These are phyloP conservation scores for Senna tora DNA, from an alignment of 306 rosid species.

Conservation along the genomic window DNA sequence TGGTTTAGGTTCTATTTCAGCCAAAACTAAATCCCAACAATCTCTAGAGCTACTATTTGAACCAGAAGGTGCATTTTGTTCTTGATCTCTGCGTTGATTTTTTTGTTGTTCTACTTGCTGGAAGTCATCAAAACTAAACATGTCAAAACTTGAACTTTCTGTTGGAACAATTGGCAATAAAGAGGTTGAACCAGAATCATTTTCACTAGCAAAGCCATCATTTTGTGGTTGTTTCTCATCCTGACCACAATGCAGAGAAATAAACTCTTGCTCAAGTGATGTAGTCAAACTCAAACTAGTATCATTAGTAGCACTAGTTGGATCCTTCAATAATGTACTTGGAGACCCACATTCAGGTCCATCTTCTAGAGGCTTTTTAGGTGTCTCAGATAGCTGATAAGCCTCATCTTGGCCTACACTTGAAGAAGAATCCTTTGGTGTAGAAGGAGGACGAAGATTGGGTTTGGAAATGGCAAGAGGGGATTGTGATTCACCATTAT, in stretches of 20 bases:
- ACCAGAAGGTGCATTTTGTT: constrained; percentile 2
- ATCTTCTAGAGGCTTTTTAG: constrained; percentile 38
- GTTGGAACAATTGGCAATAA: constrained; percentile 28
- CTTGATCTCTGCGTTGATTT: not conserved
- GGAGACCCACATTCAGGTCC: constrained; percentile 47
- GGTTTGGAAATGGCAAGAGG: constrained; percentile 17
- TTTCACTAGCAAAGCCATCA: constrained; percentile 35
- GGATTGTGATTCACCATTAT: constrained; percentile 7
- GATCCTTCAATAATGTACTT: constrained; percentile 56
- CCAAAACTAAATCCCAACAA: constrained; percentile 65
- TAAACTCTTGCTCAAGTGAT: constrained; percentile 42
- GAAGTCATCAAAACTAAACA: constrained; percentile 39
- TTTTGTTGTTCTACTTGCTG: not conserved
- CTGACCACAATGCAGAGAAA: constrained; percentile 32
- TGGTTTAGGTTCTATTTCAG: constrained; percentile 40
- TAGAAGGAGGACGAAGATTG: constrained; percentile 7
- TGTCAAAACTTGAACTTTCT: constrained; percentile 36
- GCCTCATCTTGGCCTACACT: constrained; percentile 40
- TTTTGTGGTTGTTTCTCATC: constrained; percentile 39
- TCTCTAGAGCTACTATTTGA: constrained; percentile 19
- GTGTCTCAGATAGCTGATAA: constrained; percentile 33
- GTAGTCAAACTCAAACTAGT: constrained; percentile 33
- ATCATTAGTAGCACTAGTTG: constrained; percentile 42
- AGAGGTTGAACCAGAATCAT: constrained; percentile 28
- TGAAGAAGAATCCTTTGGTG: not conserved